These are phyloP conservation scores for Chlamydomonas sphaeroides DNA, from an alignment of 139 green algal genomes.

Conservation along the genomic window DNA sequence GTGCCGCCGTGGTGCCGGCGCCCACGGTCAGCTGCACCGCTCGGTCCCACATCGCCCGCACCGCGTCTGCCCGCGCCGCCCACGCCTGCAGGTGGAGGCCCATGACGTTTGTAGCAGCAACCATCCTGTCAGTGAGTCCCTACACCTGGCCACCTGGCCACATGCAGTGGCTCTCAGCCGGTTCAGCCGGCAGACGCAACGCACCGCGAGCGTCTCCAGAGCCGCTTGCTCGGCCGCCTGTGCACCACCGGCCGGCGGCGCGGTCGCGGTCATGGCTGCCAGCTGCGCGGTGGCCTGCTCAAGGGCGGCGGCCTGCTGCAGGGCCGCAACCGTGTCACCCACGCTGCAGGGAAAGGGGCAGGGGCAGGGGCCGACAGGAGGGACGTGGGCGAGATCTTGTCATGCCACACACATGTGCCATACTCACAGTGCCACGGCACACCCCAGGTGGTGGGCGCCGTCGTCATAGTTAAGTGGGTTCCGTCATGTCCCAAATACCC, in stretches of 20 bases:
- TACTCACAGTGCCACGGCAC: no score
- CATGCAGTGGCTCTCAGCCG: neutral
- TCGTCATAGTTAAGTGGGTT: neutral
- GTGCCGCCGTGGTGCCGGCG: neutral
- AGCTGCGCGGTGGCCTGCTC: constrained; percentile 13
- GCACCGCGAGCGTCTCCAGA: constrained; percentile 15
- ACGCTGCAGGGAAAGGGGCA: neutral
- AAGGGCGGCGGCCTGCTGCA: constrained; percentile 7
- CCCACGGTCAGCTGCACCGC: constrained; percentile 18
- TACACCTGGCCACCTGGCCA: neutral
- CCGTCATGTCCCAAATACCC: neutral
- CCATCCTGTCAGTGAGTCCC: neutral
- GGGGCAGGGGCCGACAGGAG: no score
- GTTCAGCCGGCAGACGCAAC: neutral
- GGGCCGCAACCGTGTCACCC: neutral
- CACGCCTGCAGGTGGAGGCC: neutral
- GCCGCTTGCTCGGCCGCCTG: no score
- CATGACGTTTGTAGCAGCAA: no score
- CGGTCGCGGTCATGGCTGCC: no score
- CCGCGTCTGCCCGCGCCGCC: neutral
- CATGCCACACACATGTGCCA: no score
- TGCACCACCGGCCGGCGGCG: no score
- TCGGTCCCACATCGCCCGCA: neutral
- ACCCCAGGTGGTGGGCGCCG: neutral
- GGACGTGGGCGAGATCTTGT: no score